A percentile compares a stretch with the other conserved stretches of the same genome.
phyloP scores from a whole-genome alignment of 2,329 filamentous ascomycete genomes.

The Aureobasidium sp. region DNA sequence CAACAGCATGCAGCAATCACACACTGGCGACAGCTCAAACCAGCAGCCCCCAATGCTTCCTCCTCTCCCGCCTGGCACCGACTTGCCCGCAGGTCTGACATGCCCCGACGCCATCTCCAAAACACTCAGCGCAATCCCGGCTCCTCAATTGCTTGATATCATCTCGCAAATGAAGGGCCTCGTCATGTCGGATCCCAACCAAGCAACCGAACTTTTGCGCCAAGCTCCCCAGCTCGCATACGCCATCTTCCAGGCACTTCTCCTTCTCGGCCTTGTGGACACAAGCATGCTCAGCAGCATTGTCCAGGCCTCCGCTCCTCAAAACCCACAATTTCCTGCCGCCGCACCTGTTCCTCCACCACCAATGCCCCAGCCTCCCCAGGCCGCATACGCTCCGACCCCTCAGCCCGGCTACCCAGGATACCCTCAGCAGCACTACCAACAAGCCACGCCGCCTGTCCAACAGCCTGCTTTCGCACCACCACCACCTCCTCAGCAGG shows the following conservation, averaged over 20 bases:
- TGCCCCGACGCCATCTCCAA: constrained; percentile 87
- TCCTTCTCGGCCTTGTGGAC: constrained; percentile 88
- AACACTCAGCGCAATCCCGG: constrained; percentile 77
- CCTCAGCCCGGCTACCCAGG: constrained; percentile 28
- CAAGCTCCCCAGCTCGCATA: constrained; percentile 90
- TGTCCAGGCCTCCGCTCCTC: constrained; percentile 49
- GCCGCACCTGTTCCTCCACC: constrained; percentile 19
- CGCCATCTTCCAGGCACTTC: constrained; percentile 86
- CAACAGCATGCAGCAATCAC: neutral
- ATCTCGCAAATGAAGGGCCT: constrained; percentile 90
- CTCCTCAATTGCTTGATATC: constrained; percentile 84
- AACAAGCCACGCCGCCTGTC: constrained; percentile 38
- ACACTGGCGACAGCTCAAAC: constrained; percentile 34
- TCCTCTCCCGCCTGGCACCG: constrained; percentile 73
- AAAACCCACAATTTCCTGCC: constrained; percentile 23
- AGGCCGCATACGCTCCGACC: constrained; percentile 23
- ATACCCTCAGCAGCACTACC: constrained; percentile 26
- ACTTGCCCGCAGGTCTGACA: constrained; percentile 72
- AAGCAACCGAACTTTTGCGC: constrained; percentile 76
- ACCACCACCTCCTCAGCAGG: constrained; percentile 35
- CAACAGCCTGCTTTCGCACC: constrained; percentile 30
- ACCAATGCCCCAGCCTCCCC: constrained; percentile 21
- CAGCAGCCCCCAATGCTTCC: constrained; percentile 54
- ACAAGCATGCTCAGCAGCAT: constrained; percentile 74
- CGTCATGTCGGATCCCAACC: constrained; percentile 69